Evolutionary conservation across 208 protist species (phyloP).

Genomic region (Borovskyia barvae): DNA sequence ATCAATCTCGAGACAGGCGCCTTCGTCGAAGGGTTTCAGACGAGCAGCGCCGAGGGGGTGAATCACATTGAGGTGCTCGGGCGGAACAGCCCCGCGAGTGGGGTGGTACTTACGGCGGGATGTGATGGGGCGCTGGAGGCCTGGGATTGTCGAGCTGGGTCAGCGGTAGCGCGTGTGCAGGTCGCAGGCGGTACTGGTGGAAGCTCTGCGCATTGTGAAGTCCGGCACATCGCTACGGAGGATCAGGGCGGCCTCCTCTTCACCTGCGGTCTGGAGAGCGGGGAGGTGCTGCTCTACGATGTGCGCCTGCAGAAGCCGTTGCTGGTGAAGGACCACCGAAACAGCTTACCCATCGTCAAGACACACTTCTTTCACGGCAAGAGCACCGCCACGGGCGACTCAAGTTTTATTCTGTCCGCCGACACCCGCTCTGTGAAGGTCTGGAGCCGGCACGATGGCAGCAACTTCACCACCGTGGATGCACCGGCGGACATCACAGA

Average conservation of each 20-base stretch:
- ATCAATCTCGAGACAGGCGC: constrained; percentile 82
- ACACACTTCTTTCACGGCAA: constrained; percentile 90
- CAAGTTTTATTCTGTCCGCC: constrained; percentile 71
- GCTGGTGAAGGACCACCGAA: constrained; percentile 96
- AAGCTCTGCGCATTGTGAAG: constrained; percentile 38
- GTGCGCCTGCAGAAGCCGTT: constrained; percentile 82
- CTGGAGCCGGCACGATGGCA: constrained; percentile 89
- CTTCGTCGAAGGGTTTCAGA: constrained; percentile 84
- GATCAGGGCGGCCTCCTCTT: constrained; percentile 76
- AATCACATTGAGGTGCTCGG: constrained; percentile 75
- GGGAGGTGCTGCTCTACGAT: constrained; percentile 88
- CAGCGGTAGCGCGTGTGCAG: constrained; percentile 47
- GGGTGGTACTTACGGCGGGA: constrained; percentile 66
- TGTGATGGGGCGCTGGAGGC: constrained; percentile 77
- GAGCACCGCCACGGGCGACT: constrained; percentile 74
- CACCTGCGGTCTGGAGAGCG: constrained; percentile 72
- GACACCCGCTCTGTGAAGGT: constrained; percentile 93
- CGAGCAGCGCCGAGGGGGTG: constrained; percentile 42
- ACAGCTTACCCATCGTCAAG: constrained; percentile 92
- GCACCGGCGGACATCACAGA: constrained; percentile 81
- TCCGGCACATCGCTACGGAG: constrained; percentile 71
- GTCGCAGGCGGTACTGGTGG: constrained; percentile 38
- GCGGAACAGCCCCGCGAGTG: constrained; percentile 48
- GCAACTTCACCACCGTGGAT: constrained; percentile 88
- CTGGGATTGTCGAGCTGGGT: constrained; percentile 67